phyloP scores from a whole-genome alignment of 2,329 filamentous ascomycete genomes.

The Cladophialophora bantiana region DNA sequence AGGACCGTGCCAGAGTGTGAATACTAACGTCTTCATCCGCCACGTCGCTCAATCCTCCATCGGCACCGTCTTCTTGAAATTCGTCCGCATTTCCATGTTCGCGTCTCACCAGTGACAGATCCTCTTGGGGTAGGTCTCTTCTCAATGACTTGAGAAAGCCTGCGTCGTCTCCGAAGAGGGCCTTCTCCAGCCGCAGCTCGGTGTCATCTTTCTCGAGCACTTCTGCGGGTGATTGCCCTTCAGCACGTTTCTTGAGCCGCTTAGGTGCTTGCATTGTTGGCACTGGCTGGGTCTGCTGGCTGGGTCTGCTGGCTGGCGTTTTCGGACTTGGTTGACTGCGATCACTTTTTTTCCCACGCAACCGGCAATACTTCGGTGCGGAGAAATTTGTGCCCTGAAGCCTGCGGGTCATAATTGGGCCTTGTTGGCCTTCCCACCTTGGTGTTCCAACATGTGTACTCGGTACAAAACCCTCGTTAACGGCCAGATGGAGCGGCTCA shows the following conservation, averaged over 20 bases:
- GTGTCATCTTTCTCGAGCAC: conserved; percentile 75
- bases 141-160: conserved; percentile 80
- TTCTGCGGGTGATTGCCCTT: conserved; percentile 25
- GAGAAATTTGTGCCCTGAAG: not conserved
- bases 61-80: conserved; percentile 54
- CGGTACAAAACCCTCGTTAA: no score
- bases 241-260: not conserved
- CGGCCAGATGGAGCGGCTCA: not conserved
- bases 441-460: no score
- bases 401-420: not conserved
- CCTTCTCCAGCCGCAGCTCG: conserved; percentile 83
- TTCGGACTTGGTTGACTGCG: not conserved
- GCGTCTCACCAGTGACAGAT: conserved; percentile 44
- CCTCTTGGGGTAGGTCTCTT: conserved; percentile 57
- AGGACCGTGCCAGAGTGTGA: conserved; percentile 9
- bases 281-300: not conserved
- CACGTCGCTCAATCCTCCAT: conserved; percentile 65
- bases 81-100: conserved; percentile 42
- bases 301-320: not conserved
- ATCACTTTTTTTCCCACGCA: not conserved
- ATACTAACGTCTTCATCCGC: conserved; percentile 73
- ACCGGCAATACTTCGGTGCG: not conserved
- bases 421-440: no score
- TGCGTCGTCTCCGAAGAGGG: conserved; percentile 87
- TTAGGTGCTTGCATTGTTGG: conserved; percentile 18